Conservation (phyloP, 306 rosid species). For the Trichosanthes cucumerina region DNA sequence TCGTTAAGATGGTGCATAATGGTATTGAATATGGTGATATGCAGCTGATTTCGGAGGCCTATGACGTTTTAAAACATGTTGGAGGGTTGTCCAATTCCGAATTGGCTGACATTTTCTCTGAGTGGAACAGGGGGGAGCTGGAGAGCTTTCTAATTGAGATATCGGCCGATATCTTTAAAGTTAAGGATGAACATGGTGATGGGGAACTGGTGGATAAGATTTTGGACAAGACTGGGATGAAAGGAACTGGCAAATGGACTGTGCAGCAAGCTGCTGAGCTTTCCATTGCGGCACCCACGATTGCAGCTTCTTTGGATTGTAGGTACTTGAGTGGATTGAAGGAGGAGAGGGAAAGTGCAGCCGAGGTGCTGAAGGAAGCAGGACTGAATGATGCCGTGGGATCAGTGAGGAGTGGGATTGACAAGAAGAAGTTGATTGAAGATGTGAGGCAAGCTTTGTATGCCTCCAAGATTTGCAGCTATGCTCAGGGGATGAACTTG, state of each 20-base stretch:
- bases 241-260: conserved; percentile 95
- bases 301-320: conserved; percentile 83
- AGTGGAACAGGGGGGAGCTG: conserved; percentile 84
- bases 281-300: conserved; percentile 77
- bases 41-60: conserved; percentile 90
- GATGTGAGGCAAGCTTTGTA: conserved; percentile 93
- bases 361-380: conserved; percentile 50
- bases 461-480: conserved; percentile 92
- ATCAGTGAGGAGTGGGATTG: conserved; percentile 33
- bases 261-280: conserved; percentile 95
- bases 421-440: conserved; percentile 72
- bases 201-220: conserved; percentile 81
- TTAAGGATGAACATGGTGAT: conserved; percentile 50
- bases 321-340: conserved; percentile 79
- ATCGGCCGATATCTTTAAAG: conserved; percentile 78
- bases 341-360: conserved; percentile 85
- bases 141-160: conserved; percentile 83
- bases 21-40: conserved; percentile 91
- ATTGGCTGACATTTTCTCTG: conserved; percentile 47
- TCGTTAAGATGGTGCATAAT: conserved; percentile 90
- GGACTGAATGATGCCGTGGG: conserved; percentile 57
- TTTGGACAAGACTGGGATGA: conserved; percentile 90
- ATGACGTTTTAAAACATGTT: conserved; percentile 70
- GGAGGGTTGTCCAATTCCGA: conserved; percentile 65
- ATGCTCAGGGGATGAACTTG: conserved; percentile 93